Base-by-base conservation (phyloP, 768 basidiomycete genomes). In the Xerocomellus intermedius region DNA sequence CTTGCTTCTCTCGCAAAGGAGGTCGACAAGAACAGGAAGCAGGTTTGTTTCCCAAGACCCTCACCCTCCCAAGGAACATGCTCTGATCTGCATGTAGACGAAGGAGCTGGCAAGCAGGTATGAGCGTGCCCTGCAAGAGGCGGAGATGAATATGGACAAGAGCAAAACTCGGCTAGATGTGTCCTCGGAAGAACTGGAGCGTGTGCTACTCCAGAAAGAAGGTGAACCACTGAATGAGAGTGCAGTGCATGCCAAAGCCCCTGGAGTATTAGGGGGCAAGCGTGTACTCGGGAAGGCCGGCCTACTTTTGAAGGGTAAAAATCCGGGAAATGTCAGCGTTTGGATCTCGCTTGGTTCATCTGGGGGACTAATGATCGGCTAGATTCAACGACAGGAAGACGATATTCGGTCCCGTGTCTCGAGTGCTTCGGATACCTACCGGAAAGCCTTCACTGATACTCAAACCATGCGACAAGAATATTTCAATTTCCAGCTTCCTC, bases 401-500 rank as follows among this genome's bases (percentile, higher is more conserved):
- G 97, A 98, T 68, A 85, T 96, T 47, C 79, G 97, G 52, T 76
- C 82, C 30, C 80, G 95, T 60, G 85, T 98, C 79, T 94, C 92
- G 8, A 75, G 77, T 43, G 85, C 90, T 10, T 93, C 91, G 24
- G 96, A 98, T 68, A 82, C 85, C 32, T 98, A 94, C 66, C 80
- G 93, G 53, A 95, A 97, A 72, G 86, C 92, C 2, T 87, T 97
- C 30, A 83, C 82, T 14, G 94, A 98, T 59, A 92, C 90, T 13
- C 94, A 98, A 69, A 76, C 85, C 5, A 85, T 92, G 75, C 82
- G 95, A 57, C 95, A 98, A 70, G 97, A 99, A 67, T 98, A 98
- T 70, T 99, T 97, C 73, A 96, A 98, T 70, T 90, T 96, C 66
- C 96, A 98, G 65, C 75, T 98, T 38, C 97, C 97, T 51, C 87